Evolutionary conservation across 2,329 filamentous ascomycete genomes (phyloP).

Genomic region (Verticillium dahliae): DNA sequence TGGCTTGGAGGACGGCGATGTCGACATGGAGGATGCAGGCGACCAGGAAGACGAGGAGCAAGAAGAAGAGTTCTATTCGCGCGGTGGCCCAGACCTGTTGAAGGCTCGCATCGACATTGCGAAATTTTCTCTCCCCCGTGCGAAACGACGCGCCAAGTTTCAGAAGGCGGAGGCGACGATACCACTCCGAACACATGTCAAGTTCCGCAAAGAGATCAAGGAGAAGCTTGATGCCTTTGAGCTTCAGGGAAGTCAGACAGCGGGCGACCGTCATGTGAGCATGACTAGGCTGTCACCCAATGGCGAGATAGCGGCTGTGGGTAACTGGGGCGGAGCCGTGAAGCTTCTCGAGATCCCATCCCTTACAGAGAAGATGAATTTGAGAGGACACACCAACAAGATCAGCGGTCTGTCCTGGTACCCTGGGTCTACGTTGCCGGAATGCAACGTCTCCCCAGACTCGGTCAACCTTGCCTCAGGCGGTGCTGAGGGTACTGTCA

Average conservation of each 20-base stretch:
- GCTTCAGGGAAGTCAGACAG: conserved; percentile 87
- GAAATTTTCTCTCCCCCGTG: conserved; percentile 73
- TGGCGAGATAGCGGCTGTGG: conserved; percentile 75
- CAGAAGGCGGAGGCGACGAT: conserved; percentile 80
- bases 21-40: conserved; percentile 52
- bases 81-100: conserved; percentile 68
- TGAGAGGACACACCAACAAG: conserved; percentile 82
- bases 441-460: conserved; percentile 62
- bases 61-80: conserved; percentile 93
- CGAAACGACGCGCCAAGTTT: conserved; percentile 67
- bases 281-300: conserved; percentile 88
- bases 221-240: conserved; percentile 78
- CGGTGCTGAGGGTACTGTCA: conserved; percentile 78
- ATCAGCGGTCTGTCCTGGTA: conserved; percentile 89
- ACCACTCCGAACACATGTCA: conserved; percentile 81
- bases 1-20: conserved; percentile 49
- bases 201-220: conserved; percentile 84
- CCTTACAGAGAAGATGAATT: conserved; percentile 66
- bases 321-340: conserved; percentile 88
- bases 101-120: conserved; percentile 75
- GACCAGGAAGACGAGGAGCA: conserved; percentile 59
- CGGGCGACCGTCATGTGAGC: conserved; percentile 83
- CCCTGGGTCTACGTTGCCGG: conserved; percentile 70
- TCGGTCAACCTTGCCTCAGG: conserved; percentile 83
- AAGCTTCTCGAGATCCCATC: conserved; percentile 80